Base-by-base conservation (phyloP, 73 alveolate genomes). In the Symbiodinium pilosum region DNA sequence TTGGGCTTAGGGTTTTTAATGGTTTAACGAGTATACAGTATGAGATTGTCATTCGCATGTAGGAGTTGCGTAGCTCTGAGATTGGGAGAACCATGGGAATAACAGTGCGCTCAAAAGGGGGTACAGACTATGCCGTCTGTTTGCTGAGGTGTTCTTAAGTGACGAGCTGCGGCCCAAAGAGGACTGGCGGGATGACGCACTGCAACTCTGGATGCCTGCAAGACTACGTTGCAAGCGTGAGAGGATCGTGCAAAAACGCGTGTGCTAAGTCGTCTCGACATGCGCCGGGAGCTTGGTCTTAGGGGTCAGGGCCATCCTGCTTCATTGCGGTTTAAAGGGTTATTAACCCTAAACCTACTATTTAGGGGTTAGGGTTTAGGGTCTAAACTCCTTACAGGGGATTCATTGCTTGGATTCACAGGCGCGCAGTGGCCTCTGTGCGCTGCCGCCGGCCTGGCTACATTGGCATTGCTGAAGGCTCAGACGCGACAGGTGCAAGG, bases 121-220 rank as follows among this genome's bases (percentile, higher is more conserved):
- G 4, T 30, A 54, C n/a, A 54, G 71, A 1, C 71, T 30, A 54
- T 21, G 77, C 77, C 21, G 32, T 2, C 28, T 64, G 77, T 26
- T 30, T 7, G 32, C 44, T 64, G 5, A 86, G 93, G 94, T 87
- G 30, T 87, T 87, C 85, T 40, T 87, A 44, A 87, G 94, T 36
- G 94, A 87, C 52, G 94, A 87, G 85, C 94, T 87, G 11, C 94
- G 94, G 44, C 94, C 94, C 32, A 87, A 43, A 73, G 94, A 87
- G 94, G 94, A 87, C 42, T 36, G 21, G 77, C 77, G 32, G 38
- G 16, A 2, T 64, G 16, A 16, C 32, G 77, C 77, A 56, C 21
- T 47, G 71, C n/a, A 54, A 30, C 71, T 54, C 71, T 30, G 71
- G 71, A 54, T 54, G 51, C 21, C 34, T n/a, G 32, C 84, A 69